A percentile compares a stretch with the other conserved stretches of the same genome.
Conservation (phyloP, 345 rosid genomes). For the Camelina laxa region DNA sequence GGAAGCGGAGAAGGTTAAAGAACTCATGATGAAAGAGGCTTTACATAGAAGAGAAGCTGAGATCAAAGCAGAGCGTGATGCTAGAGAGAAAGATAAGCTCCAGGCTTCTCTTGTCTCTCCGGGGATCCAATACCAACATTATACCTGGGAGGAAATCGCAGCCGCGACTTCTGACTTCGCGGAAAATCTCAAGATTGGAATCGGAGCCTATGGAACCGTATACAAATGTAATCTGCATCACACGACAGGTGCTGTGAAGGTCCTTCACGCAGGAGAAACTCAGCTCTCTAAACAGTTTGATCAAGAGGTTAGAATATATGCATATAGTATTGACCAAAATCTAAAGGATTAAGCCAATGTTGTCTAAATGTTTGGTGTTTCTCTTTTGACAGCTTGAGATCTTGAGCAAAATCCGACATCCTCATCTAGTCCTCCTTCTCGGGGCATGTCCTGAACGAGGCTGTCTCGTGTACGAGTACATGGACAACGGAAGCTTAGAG, state of each 20-base stretch:
- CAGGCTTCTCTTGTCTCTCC: conserved; percentile 45
- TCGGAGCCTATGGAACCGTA: conserved; percentile 47
- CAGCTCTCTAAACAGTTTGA: conserved; percentile 46
- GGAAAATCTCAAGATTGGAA: conserved; percentile 46
- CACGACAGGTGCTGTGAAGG: conserved; percentile 44
- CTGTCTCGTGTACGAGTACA: conserved; percentile 76
- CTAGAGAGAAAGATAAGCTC: conserved; percentile 73
- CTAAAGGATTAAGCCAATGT: not conserved
- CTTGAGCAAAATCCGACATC: conserved; percentile 84
- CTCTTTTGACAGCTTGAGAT: conserved; percentile 68
- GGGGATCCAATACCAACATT: conserved; percentile 41
- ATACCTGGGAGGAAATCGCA: conserved; percentile 44
- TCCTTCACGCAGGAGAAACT: conserved; percentile 45
- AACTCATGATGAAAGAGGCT: conserved; percentile 62
- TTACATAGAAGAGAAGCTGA: conserved; percentile 63
- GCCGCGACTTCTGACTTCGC: conserved; percentile 42
- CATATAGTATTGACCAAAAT: not conserved
- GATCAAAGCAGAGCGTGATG: conserved; percentile 57
- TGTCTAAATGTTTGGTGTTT: conserved; percentile 9
- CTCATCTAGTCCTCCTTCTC: conserved; percentile 85
- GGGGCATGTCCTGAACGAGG: conserved; percentile 91
- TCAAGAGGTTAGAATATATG: conserved; percentile 39
- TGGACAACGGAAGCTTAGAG: conserved; percentile 49
- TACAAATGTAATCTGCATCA: conserved; percentile 47
- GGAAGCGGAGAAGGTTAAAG: conserved; percentile 59